Conservation (phyloP, 345 rosid genomes). For the Populus pruinosa region DNA sequence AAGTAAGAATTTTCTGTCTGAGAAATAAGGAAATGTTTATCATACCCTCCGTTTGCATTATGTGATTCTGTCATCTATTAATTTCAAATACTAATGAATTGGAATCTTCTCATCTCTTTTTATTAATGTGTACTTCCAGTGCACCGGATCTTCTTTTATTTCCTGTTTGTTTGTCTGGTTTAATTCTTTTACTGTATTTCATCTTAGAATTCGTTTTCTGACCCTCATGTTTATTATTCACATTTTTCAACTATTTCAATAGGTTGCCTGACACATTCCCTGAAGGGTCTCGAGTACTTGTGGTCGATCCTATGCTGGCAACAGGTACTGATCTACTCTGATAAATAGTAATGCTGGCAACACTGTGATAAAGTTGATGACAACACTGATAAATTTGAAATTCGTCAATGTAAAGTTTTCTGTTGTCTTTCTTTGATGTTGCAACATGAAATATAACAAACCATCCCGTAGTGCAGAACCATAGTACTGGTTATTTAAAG, state of each 20-base stretch:
- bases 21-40: neutral
- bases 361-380: neutral
- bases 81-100: neutral
- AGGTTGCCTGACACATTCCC: slow-evolving; percentile 82
- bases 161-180: neutral
- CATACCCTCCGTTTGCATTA: neutral
- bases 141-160: neutral
- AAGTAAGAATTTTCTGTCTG: slow-evolving; percentile 49
- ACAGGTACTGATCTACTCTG: slow-evolving; percentile 51
- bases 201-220: neutral
- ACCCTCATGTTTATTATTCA: neutral
- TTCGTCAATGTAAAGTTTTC: too few relatives aligned
- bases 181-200: neutral
- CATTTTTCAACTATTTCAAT: slow-evolving; percentile 19
- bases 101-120: neutral
- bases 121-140: neutral
- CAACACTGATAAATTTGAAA: neutral
- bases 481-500: too few relatives aligned
- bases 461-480: too few relatives aligned
- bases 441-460: too few relatives aligned
- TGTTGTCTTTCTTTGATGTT: too few relatives aligned
- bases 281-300: slow-evolving; percentile 60
- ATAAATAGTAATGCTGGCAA: neutral
- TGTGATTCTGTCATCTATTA: neutral
- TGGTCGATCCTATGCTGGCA: slow-evolving; percentile 89